Base-by-base conservation (phyloP, 345 rosid species). In the Lepidium didymum region DNA sequence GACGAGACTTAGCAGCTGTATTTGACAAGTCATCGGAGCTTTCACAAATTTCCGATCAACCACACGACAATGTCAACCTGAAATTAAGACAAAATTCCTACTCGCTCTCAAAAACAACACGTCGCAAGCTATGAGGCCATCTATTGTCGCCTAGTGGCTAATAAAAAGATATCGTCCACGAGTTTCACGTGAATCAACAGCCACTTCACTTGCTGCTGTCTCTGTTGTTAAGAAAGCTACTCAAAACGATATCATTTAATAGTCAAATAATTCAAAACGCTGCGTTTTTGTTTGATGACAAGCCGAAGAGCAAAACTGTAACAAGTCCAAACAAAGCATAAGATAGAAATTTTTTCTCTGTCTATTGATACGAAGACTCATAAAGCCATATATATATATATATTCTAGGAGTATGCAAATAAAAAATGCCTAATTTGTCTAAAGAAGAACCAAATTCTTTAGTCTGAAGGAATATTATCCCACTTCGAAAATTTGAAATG, bases 11-110 rank as follows among this genome's bases (percentile, higher is more conserved):
- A 41, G 60, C 25, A 15, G 31, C 34, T 36, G 31, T 29, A 27
- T 29, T 61, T 52, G 75, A 70, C 75, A 43, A 53, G 49, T 53
- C 64, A 62, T 34, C 50, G 15, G 64, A 55, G 56, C 63, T 63
- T 54, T 71, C 44, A 62, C 55, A 10, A 54, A 36, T 47, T 44
- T 25, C 69, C 56, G 56, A 44, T 55, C 25, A 62, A 54, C 62
- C 69, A 62, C 63, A 54, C 68, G 75, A 71, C 69, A 16, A 25
- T 62, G 63, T 71, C 75, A 37, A 54, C 56, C 62, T 23, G 45
- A 6, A 29, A 29, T 5, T 29, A 29, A 29, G 7, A 29, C 33
- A 29, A 29, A 29, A 29, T 5, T 6, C 7, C 15, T 13, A 49
- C 59, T 59, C 43, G 67, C 59, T 59, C 10, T 47, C 35, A 19